Conservation (phyloP, 2,329 filamentous ascomycete genomes). For the Paracorniculantispora psalliotae region DNA sequence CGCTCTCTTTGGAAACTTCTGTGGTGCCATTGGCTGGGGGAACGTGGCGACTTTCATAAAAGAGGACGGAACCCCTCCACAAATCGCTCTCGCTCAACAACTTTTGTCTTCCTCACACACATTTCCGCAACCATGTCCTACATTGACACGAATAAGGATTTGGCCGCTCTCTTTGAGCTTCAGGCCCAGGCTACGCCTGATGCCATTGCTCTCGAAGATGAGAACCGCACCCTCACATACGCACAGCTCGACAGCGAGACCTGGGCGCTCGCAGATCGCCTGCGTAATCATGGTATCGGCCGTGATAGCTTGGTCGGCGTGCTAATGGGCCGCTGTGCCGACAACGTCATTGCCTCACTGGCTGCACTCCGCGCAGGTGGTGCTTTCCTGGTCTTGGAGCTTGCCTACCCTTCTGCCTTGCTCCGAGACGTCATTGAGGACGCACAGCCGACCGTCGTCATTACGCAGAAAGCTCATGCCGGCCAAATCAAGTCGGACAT, state of each 20-base stretch:
- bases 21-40: conserved; percentile 1
- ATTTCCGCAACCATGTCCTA: conserved; percentile 46
- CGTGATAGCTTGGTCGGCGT: conserved; percentile 72
- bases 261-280: conserved; percentile 55
- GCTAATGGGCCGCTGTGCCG: conserved; percentile 67
- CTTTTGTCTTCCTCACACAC: background rate
- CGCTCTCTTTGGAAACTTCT: background rate
- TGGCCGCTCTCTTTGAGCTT: conserved; percentile 64
- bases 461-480: conserved; percentile 62
- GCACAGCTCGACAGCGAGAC: conserved; percentile 65
- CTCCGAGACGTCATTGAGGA: conserved; percentile 74
- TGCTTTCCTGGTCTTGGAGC: conserved; percentile 74
- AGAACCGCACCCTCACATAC: conserved; percentile 63
- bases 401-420: conserved; percentile 70
- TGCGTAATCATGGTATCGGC: conserved; percentile 63
- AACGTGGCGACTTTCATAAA: conserved; percentile 7
- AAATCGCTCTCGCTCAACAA: background rate
- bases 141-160: conserved; percentile 67
- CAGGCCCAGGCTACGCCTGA: conserved; percentile 67
- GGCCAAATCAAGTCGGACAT: conserved; percentile 59
- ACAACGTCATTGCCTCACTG: conserved; percentile 75
- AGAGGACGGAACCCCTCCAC: background rate
- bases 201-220: conserved; percentile 68
- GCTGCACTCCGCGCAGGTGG: conserved; percentile 74
- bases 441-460: conserved; percentile 63